Percentiles rank a stretch among this genome's conserved stretches.
Evolutionary conservation across 1,139 yeast species (phyloP).

Genomic region (Magnusiomyces tetraspermus): DNA sequence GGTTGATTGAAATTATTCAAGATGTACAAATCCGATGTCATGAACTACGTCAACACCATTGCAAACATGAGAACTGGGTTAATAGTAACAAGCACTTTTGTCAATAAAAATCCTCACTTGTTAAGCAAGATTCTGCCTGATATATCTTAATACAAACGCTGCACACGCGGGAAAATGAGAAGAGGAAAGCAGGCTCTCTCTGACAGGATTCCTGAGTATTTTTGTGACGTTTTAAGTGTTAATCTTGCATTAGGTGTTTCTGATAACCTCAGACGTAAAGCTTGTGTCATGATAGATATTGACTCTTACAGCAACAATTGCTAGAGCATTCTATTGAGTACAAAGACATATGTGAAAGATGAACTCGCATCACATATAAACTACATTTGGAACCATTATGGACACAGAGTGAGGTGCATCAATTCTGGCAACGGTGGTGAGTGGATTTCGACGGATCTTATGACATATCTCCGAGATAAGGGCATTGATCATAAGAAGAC

Average conservation of each 20-base stretch:
- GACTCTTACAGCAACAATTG: neutral
- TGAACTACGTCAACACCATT: neutral
- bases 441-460: neutral
- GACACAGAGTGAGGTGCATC: neutral
- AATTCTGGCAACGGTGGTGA: neutral
- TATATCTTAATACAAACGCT: neutral
- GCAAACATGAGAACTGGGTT: neutral
- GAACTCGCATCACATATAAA: neutral
- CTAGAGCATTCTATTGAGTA: neutral
- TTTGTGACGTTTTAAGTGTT: neutral
- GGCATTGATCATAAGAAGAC: neutral
- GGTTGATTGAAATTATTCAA: neutral
- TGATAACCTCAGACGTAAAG: neutral
- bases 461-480: neutral
- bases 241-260: neutral
- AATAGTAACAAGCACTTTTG: neutral
- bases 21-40: neutral
- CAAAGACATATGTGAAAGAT: neutral
- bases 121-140: neutral
- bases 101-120: neutral
- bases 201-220: neutral
- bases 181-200: neutral
- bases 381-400: neutral
- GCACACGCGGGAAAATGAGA: neutral
- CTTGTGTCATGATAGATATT: neutral